Conservation (phyloP, 768 basidiomycete species). For the Terana coerulea region DNA sequence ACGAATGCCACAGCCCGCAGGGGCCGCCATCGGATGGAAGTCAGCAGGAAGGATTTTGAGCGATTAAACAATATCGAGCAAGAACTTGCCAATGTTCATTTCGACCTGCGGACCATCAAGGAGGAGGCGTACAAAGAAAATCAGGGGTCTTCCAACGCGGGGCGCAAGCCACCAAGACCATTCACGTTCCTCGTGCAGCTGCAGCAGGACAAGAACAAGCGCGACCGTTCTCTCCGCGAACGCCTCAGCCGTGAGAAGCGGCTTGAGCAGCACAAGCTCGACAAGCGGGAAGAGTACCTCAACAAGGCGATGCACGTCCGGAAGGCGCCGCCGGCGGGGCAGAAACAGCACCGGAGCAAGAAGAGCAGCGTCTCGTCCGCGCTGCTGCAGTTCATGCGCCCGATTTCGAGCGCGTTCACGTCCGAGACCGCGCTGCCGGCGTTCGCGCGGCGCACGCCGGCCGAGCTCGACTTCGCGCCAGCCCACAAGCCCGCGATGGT, state of each 20-base stretch:
- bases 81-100: slow-evolving; percentile 55
- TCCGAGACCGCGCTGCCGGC: slow-evolving; percentile 47
- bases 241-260: slow-evolving; percentile 73
- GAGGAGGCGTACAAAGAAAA: slow-evolving; percentile 72
- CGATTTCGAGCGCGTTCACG: slow-evolving; percentile 81
- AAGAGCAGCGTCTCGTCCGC: slow-evolving; percentile 84
- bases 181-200: slow-evolving; percentile 60
- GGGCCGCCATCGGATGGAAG: slow-evolving; percentile 48
- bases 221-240: slow-evolving; percentile 67
- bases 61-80: slow-evolving; percentile 74
- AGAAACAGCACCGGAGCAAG: slow-evolving; percentile 35
- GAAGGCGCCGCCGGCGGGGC: slow-evolving; percentile 55
- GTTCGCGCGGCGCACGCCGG: slow-evolving; percentile 51
- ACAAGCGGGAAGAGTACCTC: slow-evolving; percentile 72
- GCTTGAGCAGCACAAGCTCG: slow-evolving; percentile 67
- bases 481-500: slow-evolving; percentile 74
- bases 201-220: slow-evolving; percentile 80
- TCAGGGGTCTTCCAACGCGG: slow-evolving; percentile 38
- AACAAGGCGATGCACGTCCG: slow-evolving; percentile 65
- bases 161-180: slow-evolving; percentile 52
- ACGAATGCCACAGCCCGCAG: slow-evolving; percentile 39
- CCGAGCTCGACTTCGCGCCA: slow-evolving; percentile 72
- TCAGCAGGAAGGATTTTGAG: slow-evolving; percentile 66
- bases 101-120: slow-evolving; percentile 69
- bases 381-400: slow-evolving; percentile 84